Percentiles rank a stretch among this genome's conserved stretches.
phyloP scores from a whole-genome alignment of 2,329 filamentous ascomycete species.

The Neobulgaria alba region DNA sequence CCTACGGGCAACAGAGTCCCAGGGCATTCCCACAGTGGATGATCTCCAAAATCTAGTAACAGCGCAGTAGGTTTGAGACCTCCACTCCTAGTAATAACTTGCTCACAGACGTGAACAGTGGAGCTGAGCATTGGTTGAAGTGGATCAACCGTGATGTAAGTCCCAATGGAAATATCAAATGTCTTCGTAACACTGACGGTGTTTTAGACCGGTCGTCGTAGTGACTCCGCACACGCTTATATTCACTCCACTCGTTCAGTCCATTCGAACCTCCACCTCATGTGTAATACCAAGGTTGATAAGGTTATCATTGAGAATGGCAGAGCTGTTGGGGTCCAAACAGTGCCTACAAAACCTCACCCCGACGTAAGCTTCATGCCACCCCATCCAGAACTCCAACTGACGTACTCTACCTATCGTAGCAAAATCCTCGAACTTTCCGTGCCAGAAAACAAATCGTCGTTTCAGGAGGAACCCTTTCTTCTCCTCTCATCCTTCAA shows the following conservation, averaged over 20 bases:
- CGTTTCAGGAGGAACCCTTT: constrained; percentile 32
- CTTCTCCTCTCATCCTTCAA: constrained; percentile 42
- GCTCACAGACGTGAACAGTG: constrained; percentile 28
- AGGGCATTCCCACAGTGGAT: constrained; percentile 67
- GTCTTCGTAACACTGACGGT: constrained; percentile 1
- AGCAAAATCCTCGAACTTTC: constrained; percentile 26
- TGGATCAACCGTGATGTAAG: constrained; percentile 66
- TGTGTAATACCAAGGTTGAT: constrained; percentile 48
- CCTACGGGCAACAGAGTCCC: constrained; percentile 61
- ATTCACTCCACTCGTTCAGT: constrained; percentile 66
- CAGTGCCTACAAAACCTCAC: constrained; percentile 62
- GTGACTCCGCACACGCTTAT: constrained; percentile 70
- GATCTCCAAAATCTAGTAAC: constrained; percentile 66
- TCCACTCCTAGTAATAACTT: neutral
- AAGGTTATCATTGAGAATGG: constrained; percentile 49
- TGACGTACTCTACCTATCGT: constrained; percentile 19
- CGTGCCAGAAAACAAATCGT: constrained; percentile 37
- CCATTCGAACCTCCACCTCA: constrained; percentile 49
- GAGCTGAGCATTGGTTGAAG: constrained; percentile 76
- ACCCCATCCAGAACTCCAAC: constrained; percentile 5
- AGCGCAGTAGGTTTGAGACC: constrained; percentile 32
- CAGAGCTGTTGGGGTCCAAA: constrained; percentile 61
- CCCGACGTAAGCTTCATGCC: too few relatives aligned
- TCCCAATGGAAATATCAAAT: neutral
- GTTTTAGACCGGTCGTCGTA: constrained; percentile 55